These are phyloP conservation scores for Rhododendron williamsianum DNA, from an alignment of 148 eudicot species.

Conservation along the genomic window DNA sequence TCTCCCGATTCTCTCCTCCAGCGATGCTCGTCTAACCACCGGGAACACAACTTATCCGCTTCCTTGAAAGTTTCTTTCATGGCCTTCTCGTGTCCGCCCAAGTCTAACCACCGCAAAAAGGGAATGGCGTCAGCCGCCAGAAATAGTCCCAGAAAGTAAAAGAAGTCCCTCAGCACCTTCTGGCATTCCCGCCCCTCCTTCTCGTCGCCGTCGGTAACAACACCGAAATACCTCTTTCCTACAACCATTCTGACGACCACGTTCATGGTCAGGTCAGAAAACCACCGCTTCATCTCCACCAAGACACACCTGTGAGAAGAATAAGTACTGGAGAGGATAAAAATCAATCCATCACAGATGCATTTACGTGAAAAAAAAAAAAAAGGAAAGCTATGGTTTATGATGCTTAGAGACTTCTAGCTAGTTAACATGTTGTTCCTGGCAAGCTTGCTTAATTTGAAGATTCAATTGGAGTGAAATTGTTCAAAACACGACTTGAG, in stretches of 20 bases:
- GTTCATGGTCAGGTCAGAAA: background rate
- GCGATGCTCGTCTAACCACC: constrained; percentile 4
- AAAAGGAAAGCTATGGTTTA: too few relatives aligned
- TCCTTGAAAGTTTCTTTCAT: constrained; percentile 13
- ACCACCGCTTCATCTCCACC: constrained; percentile 10
- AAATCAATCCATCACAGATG: too few relatives aligned
- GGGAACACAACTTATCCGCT: background rate
- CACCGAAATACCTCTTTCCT: background rate
- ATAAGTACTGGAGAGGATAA: background rate
- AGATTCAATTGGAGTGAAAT: background rate
- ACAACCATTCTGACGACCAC: background rate
- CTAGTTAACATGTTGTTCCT: background rate
- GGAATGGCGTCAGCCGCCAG: constrained; percentile 1
- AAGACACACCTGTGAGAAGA: background rate
- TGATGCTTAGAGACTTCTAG: too few relatives aligned
- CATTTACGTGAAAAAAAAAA: too few relatives aligned
- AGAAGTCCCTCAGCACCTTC: background rate
- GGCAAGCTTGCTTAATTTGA: background rate
- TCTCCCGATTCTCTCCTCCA: background rate
- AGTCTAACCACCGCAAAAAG: constrained; percentile 13
- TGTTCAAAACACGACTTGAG: background rate
- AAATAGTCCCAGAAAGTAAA: background rate
- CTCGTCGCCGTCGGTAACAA: background rate
- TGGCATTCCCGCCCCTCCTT: background rate
- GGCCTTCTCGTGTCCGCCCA: constrained; percentile 19